Evolutionary conservation across 345 rosid species (phyloP), one percentile per base, ranked within the genome.

Genomic region (Citrus hindsii): DNA sequence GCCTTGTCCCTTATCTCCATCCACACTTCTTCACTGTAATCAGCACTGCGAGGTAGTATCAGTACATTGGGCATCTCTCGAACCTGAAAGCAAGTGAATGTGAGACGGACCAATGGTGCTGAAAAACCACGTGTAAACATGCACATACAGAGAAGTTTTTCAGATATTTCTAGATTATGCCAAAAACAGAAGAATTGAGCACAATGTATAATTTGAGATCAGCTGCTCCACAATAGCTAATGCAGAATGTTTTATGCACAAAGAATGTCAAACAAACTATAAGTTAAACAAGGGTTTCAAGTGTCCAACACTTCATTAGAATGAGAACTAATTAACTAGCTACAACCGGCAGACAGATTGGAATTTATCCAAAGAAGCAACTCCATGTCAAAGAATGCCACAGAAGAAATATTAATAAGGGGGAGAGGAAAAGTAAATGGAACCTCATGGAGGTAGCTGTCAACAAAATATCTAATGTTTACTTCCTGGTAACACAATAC

Each of bases 1-100:
- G 98, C 91, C 81, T 97, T 97, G 73, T 97, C 99, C 82, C 98
- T 88, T 68, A 94, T 92, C 88, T 97, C 98, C 90, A 94, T 85
- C 99, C 99, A 97, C 51, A 92, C 98, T 88, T 97, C 99, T 90
- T 97, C 99, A 83, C 98, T 97, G 80, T 94, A 97, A 91, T 97
- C 99, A 40, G 98, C 99, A 90, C 99, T 93, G 56, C 90, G 97
- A 30, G 99, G 98, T 82, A 93, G 96, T 82, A 97, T 85, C 85
- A 97, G 85, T 76, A 97, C 99, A 87, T 93, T 97, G 67, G 99
- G 98, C 99, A 94, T 94, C 89, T 97, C 99, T 88, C 89, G 93
- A 82, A 97, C 92, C 99, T 94, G 87, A 73, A 82, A 82, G 60
- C 68, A 67, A 83, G 74, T 56, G 58, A 71, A 60, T 2, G 38